Conservation (phyloP, 2,329 filamentous ascomycete species). For the Metarhizium rileyi region DNA sequence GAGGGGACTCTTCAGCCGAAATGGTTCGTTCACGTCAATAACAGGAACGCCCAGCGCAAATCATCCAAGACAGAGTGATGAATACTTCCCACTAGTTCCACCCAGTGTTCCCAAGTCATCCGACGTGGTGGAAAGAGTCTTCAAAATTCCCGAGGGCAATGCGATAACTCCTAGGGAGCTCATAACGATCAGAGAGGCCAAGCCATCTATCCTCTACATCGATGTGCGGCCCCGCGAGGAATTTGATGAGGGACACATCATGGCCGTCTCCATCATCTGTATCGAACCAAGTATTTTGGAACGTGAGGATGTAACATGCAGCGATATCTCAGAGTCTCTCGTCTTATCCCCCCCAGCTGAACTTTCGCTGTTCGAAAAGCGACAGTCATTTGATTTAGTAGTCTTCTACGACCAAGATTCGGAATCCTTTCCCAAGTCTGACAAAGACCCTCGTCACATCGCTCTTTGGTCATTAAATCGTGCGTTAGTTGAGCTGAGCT, state of each 20-base stretch:
- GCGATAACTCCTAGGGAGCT: conserved; percentile 60
- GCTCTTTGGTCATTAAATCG: conserved; percentile 66
- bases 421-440: conserved; percentile 33
- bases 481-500: conserved; percentile 76
- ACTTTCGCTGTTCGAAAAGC: conserved; percentile 59
- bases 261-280: conserved; percentile 74
- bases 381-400: conserved; percentile 72
- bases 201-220: conserved; percentile 62
- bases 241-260: conserved; percentile 85
- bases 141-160: conserved; percentile 44
- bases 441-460: conserved; percentile 29
- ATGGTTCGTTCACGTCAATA: conserved; percentile 39
- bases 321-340: conserved; percentile 56
- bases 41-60: conserved; percentile 18
- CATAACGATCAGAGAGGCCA: conserved; percentile 54
- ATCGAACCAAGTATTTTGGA: conserved; percentile 71
- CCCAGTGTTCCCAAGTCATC: conserved; percentile 20
- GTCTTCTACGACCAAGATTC: conserved; percentile 80
- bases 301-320: conserved; percentile 55
- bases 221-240: conserved; percentile 73
- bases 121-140: conserved; percentile 26
- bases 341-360: conserved; percentile 67
- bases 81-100: conserved; percentile 21
- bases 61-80: conserved; percentile 18
- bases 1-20: conserved; percentile 52